Base-by-base conservation (phyloP, 768 basidiomycete species). In the Naganishia onofrii region DNA sequence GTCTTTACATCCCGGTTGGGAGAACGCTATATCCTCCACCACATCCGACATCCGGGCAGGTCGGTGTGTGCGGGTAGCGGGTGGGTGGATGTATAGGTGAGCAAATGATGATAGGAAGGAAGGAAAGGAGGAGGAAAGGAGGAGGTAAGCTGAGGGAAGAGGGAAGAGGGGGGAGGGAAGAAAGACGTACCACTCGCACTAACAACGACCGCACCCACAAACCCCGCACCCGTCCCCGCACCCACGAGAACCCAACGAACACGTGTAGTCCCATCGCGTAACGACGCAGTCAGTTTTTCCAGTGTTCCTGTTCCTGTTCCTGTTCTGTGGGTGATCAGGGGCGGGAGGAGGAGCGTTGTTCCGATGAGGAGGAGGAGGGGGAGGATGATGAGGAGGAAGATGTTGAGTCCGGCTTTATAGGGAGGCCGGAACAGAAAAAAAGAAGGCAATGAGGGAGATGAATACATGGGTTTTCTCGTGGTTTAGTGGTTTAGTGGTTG, bases 1-100 rank as follows among this genome's bases (percentile, higher is more conserved):
- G 72, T 95, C 84, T 81, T 95, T 95, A 84, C 93, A 97, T 0
- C 93, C 93, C 0, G 90, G 81, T 78, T 93, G 83, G 19, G 93
- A 92, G 88, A 90, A 96, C 0, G 90, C 91, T 67, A n/a, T n/a
- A n/a, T n/a, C n/a, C n/a, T n/a, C n/a, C n/a, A n/a, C n/a, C n/a
- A n/a, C n/a, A n/a, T n/a, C n/a, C n/a, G n/a, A n/a, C n/a, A n/a
- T n/a, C n/a, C n/a, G n/a, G n/a, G n/a, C n/a, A n/a, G n/a, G n/a
- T n/a, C n/a, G n/a, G n/a, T n/a, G n/a, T n/a, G n/a, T n/a, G n/a
- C n/a, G n/a, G n/a, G n/a, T n/a, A n/a, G n/a, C n/a, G n/a, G n/a
- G n/a, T n/a, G n/a, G n/a, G n/a, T n/a, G n/a, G n/a, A n/a, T n/a
- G n/a, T n/a, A n/a, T n/a, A n/a, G n/a, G 89, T 8, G 34, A 60